Evolutionary conservation across 1,139 yeast genomes (phyloP), one percentile per base, ranked within the genome.

Genomic region (Geotrichum restrictum): DNA sequence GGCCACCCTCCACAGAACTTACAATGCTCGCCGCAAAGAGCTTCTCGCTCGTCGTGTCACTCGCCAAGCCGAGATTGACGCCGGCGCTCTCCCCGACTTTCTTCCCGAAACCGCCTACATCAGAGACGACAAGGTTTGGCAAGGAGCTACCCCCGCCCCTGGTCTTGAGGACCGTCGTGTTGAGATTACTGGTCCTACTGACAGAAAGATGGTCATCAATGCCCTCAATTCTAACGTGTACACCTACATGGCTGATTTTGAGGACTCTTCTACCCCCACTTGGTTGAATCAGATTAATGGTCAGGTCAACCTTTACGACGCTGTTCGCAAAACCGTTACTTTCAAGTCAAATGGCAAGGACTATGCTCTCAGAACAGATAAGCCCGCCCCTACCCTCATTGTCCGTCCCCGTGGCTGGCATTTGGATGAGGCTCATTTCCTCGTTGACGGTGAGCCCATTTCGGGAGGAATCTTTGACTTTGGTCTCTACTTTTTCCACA

Each of bases 181-280:
- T 21, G 57, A 54, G 54, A 70, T 70, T 60, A 70, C 74, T 36
- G 74, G 74, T 19, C 86, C 88, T 53, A 77, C 87, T 52, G 91
- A 85, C 69, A 81, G 96, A 62, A 89, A 89, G 70, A 89, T 89
- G 97, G 85, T 89, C 61, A 85, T 89, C 69, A 89, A 89, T 67
- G 97, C 97, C 18, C 79, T 89, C 67, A 89, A 89, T 74, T 82
- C 96, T 3, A 80, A 81, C 55, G 96, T 89, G 45, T 88, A 86
- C 67, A 88, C 96, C 48, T 89, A 89, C 71, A 89, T 89, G 97
- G 84, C 94, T 45, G 98, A 89, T 73, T 87, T 89, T 63, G 97
- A 89, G 72, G 97, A 89, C 73, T 88, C 96, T 32, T 83, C 89
- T 63, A 84, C 97, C 33, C 98, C 98, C 62, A 91, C 98, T 34